Evolutionary conservation across 2,329 filamentous ascomycete genomes (phyloP), one percentile per base, ranked within the genome.

Genomic region (Ascocoryne sarcoides): DNA sequence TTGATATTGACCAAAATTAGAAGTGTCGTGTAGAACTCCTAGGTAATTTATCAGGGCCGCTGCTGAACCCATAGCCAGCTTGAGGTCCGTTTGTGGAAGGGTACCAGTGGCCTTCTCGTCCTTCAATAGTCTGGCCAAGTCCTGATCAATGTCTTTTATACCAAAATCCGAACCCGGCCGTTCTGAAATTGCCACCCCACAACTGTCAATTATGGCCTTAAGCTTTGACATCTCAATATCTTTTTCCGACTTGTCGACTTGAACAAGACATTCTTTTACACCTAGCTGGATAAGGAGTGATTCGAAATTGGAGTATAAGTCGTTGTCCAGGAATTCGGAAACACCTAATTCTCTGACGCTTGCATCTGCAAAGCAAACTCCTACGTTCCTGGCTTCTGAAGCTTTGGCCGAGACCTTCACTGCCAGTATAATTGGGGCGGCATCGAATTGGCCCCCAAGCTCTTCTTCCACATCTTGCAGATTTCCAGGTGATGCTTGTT

Each of bases 291-390:
- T 98, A 38, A 98, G 76, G 14, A 98, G 72, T 3, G 89, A 88
- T 65, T 98, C 92, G 51, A 98, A 93, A 61, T 98, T 98, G 38
- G 90, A 96, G 66, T 93, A 98, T 8, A 95, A 71, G 59, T 98
- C 92, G 58, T 96, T 98, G 69, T 98, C 92, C n/a, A 95, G 75
- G 51, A 98, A 98, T 60, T 98, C 93, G 68, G 86, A 95, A 39
- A 98, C 88, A 7, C 92, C 92, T 2, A 98, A 73, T 66, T 98
- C 92, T 37, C 92, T 76, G 18, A 96, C 90, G 51, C 87, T 95
- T 1, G 93, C 92, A 68, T 98, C 92, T 5, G 92, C 93, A 59
- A 98, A 98, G 64, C 92, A 96, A 4, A 98, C 90, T 7, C 92
- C 92, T 0, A 98, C 83, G 49, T 76, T 85, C 33, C 92, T 75